Evolutionary conservation across 139 green algal species (phyloP).

Genomic region (Coccomyxa sp.): DNA sequence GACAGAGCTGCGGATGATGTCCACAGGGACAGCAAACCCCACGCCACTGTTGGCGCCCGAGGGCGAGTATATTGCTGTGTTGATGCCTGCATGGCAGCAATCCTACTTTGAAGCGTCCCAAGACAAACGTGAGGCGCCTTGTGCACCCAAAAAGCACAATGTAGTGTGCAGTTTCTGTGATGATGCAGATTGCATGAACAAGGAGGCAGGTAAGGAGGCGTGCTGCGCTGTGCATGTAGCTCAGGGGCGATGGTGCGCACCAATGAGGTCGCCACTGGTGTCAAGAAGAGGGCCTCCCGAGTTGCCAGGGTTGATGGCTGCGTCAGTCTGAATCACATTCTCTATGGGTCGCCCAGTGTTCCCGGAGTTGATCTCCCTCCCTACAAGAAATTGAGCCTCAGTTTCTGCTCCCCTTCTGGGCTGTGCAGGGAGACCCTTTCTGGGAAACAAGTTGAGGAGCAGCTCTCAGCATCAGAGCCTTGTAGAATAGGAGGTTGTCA

Average conservation of each 20-base stretch:
- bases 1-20: constrained; percentile 58
- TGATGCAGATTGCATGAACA: no score
- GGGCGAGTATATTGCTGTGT: constrained; percentile 79
- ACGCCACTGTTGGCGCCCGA: constrained; percentile 72
- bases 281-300: constrained; percentile 43
- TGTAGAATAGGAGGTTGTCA: no score
- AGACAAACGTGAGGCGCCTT: no score
- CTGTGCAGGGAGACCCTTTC: neutral
- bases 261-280: constrained; percentile 55
- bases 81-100: constrained; percentile 46
- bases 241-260: neutral
- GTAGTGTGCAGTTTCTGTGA: no score
- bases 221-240: no score
- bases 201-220: no score
- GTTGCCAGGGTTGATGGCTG: constrained; percentile 76
- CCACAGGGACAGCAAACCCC: constrained; percentile 52
- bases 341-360: constrained; percentile 38
- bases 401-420: neutral
- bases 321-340: constrained; percentile 57
- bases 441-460: no score
- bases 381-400: neutral
- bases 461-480: no score
- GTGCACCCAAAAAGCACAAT: no score
- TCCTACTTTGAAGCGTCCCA: neutral
- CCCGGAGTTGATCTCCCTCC: constrained; percentile 43